Evolutionary conservation across 164 flowering plant species (phyloP).

Genomic region (Umbellularia californica): DNA sequence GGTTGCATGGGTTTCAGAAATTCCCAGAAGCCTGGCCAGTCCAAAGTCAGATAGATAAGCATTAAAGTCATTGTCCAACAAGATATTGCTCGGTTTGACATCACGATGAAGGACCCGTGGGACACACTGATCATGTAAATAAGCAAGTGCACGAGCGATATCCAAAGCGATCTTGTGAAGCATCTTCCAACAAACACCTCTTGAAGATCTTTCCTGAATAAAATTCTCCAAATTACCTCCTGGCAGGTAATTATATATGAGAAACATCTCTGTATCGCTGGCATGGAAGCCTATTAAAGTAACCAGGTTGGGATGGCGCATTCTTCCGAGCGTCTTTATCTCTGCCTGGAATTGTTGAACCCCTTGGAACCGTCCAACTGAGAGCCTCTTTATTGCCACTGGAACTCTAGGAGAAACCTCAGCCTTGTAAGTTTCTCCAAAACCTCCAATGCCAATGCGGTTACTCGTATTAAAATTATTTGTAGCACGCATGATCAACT

Average conservation of each 20-base stretch:
- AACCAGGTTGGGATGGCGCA: conserved; percentile 78
- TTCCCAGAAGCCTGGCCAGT: conserved; percentile 80
- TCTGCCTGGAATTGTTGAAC: conserved; percentile 86
- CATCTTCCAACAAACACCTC: conserved; percentile 75
- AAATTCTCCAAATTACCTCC: conserved; percentile 88
- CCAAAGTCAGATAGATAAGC: conserved; percentile 96
- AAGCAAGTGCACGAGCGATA: conserved; percentile 81
- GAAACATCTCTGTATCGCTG: conserved; percentile 87
- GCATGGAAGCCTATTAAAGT: conserved; percentile 87
- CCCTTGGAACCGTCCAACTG: conserved; percentile 85
- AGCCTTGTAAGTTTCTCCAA: conserved; percentile 95
- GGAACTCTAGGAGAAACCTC: conserved; percentile 62
- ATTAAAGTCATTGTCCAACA: conserved; percentile 74
- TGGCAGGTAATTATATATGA: conserved; percentile 73
- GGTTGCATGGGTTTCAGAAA: conserved; percentile 96
- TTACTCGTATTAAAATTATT: conserved; percentile 69
- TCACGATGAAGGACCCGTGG: conserved; percentile 94
- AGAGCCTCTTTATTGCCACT: conserved; percentile 76
- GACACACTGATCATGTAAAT: conserved; percentile 83
- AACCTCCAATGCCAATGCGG: conserved; percentile 91
- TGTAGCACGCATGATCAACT: conserved; percentile 71
- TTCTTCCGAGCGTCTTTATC: conserved; percentile 75
- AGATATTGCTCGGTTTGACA: conserved; percentile 89
- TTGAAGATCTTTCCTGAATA: conserved; percentile 68
- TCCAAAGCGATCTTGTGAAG: conserved; percentile 88